Evolutionary conservation across 768 basidiomycete species (phyloP).

Genomic region (Hortiboletus campestris): DNA sequence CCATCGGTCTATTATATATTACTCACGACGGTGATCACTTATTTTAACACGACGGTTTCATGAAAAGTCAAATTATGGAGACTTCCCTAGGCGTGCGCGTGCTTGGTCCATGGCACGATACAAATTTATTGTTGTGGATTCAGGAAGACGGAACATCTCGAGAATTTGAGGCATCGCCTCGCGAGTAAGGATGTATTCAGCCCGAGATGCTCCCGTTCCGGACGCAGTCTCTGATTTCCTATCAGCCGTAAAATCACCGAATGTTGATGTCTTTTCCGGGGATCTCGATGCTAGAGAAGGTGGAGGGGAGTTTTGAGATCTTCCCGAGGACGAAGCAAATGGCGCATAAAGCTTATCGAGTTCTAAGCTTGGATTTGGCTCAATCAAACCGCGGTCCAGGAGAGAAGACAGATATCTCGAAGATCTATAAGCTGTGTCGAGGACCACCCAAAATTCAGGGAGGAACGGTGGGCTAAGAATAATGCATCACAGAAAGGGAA

Average conservation of each 20-base stretch:
- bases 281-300: conserved; percentile 4
- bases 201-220: background rate
- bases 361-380: conserved; percentile 50
- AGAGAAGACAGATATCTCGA: conserved; percentile 66
- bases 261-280: conserved; percentile 5
- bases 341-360: conserved; percentile 58
- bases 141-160: conserved; percentile 43
- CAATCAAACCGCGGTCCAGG: conserved; percentile 52
- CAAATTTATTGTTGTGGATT: conserved; percentile 47
- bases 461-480: background rate
- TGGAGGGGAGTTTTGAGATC: conserved; percentile 7
- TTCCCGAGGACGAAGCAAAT: conserved; percentile 21
- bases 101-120: conserved; percentile 67
- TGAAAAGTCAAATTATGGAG: conserved; percentile 1
- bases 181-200: conserved; percentile 42
- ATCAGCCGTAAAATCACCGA: background rate
- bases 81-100: conserved; percentile 28
- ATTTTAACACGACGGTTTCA: background rate
- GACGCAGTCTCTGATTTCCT: background rate
- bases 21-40: conserved; percentile 7
- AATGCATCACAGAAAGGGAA: background rate
- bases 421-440: conserved; percentile 57
- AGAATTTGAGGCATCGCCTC: conserved; percentile 55
- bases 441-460: background rate
- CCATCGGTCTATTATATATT: conserved; percentile 2